These are phyloP conservation scores for Fusarium metavorans DNA, from an alignment of 2,329 filamentous ascomycete species.

Conservation along the genomic window DNA sequence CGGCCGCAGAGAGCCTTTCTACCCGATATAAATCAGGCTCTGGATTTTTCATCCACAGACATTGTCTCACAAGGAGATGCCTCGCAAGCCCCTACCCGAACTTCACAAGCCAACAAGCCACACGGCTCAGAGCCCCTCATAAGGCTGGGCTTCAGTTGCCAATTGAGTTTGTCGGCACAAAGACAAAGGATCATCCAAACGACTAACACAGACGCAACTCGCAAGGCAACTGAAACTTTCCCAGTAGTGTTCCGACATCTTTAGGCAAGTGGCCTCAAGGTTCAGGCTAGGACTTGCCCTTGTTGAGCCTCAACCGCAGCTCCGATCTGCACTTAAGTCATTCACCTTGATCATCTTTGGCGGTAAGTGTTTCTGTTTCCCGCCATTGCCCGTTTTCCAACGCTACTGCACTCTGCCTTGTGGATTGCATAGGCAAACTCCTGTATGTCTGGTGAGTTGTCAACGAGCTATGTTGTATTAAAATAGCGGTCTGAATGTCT, in stretches of 20 bases:
- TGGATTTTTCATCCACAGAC: too few relatives aligned
- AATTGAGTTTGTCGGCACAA: too few relatives aligned
- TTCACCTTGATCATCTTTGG: background rate
- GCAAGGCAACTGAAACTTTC: background rate
- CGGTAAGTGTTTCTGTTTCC: background rate
- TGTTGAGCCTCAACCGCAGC: background rate
- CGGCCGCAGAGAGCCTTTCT: too few relatives aligned
- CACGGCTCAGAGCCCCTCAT: too few relatives aligned
- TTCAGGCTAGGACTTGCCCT: background rate
- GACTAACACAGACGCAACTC: background rate
- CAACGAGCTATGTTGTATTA: too few relatives aligned
- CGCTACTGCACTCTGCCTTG: background rate
- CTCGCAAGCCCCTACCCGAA: too few relatives aligned
- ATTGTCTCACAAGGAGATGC: too few relatives aligned
- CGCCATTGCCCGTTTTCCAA: background rate
- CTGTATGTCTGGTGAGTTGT: background rate
- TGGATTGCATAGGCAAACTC: background rate
- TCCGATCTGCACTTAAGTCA: background rate
- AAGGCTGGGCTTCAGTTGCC: too few relatives aligned
- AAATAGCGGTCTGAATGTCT: background rate
- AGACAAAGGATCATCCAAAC: too few relatives aligned
- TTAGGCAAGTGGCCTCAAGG: background rate
- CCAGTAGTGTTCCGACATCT: background rate
- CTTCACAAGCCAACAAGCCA: too few relatives aligned
- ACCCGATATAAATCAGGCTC: too few relatives aligned